Evolutionary conservation across 202 grass and related monocot genomes (phyloP), one percentile per base, ranked within the genome.

Genomic region (Thinopyrum obtusiflorum): DNA sequence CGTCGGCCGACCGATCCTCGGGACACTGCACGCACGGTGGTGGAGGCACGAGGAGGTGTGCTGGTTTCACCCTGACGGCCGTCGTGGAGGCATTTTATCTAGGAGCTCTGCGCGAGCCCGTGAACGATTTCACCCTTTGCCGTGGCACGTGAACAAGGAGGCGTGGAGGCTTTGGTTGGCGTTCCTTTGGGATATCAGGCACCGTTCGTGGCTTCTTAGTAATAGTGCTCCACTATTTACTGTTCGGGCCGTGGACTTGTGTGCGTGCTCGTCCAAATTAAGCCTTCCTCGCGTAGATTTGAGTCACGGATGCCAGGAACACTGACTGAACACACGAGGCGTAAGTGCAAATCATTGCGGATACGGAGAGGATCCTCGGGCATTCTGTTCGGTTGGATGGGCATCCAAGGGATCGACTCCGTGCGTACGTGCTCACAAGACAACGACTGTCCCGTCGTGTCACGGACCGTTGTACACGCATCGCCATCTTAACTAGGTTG

Each of bases 61-160:
- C 4, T 64, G 65, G 15, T 10, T 68, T 33, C 7, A 18, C 0
- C 71, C 6, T 29, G 31, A 13, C 24, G 44, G 42, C 3, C 28
- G 28, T 26, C 44, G 72, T 20, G 0, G 14, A 11, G 44, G 66
- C 73, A 51, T 26, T 44, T 51, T 83, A 46, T 83, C 71, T 29
- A 72, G 0, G 31, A 4, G 10, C 5, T 2, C 2, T 4, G 12
- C 0, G 3, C 9, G 59, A 47, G 33, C 60, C 57, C 67, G 78
- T 80, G 83, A 82, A 6, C 10, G 51, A 0, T 15, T 13, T 29
- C 42, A 49, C 42, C 42, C 17, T 40, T 3, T 89, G 46, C 73
- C 80, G 46, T 87, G 55, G 84, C 84, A 87, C n/a, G 79, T 83
- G 88, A 75, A 35, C 67, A 61, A 87, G 74, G 42, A 84, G 61